Percentiles rank a stretch among this genome's conserved stretches.
These are phyloP conservation scores for Mucor mucedo DNA, from an alignment of 371 early-diverging fungal species.

Conservation along the genomic window DNA sequence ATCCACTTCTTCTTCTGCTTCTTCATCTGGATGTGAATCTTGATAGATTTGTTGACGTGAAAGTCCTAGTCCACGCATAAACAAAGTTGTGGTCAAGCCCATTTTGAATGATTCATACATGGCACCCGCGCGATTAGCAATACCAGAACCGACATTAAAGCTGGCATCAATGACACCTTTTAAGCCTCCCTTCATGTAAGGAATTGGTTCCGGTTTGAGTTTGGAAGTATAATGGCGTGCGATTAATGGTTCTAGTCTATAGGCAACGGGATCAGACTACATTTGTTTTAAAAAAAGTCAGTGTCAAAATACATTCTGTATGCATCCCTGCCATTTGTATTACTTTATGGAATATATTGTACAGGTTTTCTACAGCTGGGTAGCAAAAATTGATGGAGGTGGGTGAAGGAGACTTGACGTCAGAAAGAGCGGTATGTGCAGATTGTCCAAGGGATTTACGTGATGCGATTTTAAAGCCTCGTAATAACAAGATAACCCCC, in stretches of 20 bases:
- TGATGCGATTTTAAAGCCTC: conserved; percentile 66
- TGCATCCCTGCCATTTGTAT: conserved; percentile 28
- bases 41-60: conserved; percentile 49
- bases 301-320: conserved; percentile 35
- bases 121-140: conserved; percentile 74
- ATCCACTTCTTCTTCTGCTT: conserved; percentile 25
- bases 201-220: conserved; percentile 72
- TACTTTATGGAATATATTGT: conserved; percentile 78
- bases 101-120: conserved; percentile 69
- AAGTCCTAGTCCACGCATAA: conserved; percentile 62
- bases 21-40: conserved; percentile 32
- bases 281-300: conserved; percentile 6
- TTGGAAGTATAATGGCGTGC: conserved; percentile 55
- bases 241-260: conserved; percentile 79
- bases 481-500: conserved; percentile 76
- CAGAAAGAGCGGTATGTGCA: conserved; percentile 30
- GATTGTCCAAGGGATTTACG: conserved; percentile 39
- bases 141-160: conserved; percentile 63
- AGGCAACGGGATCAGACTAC: conserved; percentile 55
- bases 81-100: conserved; percentile 61
- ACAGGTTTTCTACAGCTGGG: conserved; percentile 71
- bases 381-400: conserved; percentile 46
- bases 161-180: conserved; percentile 67
- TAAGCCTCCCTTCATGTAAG: conserved; percentile 85
- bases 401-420: conserved; percentile 25